Evolutionary conservation across 2,329 filamentous ascomycete species (phyloP).

Genomic region (Aspergillus sp.): DNA sequence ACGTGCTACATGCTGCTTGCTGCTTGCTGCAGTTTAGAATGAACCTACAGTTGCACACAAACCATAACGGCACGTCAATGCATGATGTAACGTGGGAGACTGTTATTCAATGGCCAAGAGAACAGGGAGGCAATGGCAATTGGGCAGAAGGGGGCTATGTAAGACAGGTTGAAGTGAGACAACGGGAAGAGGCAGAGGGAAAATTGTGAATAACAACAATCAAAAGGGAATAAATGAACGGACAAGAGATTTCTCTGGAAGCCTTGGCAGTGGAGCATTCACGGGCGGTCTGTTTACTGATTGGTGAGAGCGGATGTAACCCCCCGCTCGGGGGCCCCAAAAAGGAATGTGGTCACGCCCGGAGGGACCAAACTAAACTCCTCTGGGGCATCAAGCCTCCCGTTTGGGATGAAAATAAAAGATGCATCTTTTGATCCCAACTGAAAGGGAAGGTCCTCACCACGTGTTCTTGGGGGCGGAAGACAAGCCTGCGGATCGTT

Average conservation of each 20-base stretch:
- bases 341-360: background rate
- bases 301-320: background rate
- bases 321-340: background rate
- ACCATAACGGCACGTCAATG: no score
- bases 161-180: background rate
- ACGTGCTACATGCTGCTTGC: background rate
- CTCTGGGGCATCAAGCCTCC: no score
- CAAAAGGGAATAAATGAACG: background rate
- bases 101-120: background rate
- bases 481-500: no score
- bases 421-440: no score
- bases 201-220: background rate
- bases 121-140: background rate
- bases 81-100: background rate
- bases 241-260: background rate
- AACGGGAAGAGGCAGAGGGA: background rate
- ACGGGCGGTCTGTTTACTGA: background rate
- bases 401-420: no score
- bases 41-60: no score
- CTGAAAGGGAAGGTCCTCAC: no score
- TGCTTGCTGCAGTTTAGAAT: no score
- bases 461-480: no score
- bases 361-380: background rate
- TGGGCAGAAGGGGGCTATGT: background rate
- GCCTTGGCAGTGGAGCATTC: background rate